Evolutionary conservation across 257 asterid genomes (phyloP).

Genomic region (Solanum microdontum): DNA sequence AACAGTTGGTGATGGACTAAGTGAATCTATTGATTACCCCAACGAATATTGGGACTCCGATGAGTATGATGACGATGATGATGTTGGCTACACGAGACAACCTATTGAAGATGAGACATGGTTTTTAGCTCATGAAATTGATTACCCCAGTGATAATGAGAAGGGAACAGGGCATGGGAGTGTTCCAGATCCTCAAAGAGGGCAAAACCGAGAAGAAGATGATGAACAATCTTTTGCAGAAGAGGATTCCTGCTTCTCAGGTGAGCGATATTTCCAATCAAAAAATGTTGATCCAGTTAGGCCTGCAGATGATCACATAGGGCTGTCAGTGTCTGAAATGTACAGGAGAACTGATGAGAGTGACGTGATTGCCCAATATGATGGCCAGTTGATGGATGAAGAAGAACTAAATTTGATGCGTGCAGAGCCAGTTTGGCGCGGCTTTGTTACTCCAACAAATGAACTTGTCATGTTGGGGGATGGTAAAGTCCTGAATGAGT

Average conservation of each 20-base stretch:
- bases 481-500: conserved; percentile 41
- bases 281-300: conserved; percentile 44
- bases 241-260: conserved; percentile 86
- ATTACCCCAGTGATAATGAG: conserved; percentile 93
- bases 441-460: conserved; percentile 68
- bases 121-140: conserved; percentile 97
- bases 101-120: conserved; percentile 97
- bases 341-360: conserved; percentile 35
- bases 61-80: conserved; percentile 93
- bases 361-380: conserved; percentile 54
- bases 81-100: conserved; percentile 92
- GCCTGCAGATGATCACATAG: conserved; percentile 45
- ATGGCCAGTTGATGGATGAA: conserved; percentile 86
- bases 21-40: conserved; percentile 78
- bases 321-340: conserved; percentile 31
- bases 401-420: conserved; percentile 76
- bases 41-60: conserved; percentile 97
- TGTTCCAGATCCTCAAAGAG: conserved; percentile 64
- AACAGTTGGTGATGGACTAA: conserved; percentile 83
- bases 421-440: conserved; percentile 91
- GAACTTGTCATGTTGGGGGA: conserved; percentile 68
- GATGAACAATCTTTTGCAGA: conserved; percentile 83
- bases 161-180: conserved; percentile 77
- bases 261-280: conserved; percentile 61
- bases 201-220: conserved; percentile 56